Conservation (phyloP, 2,329 filamentous ascomycete species). For the Paecilomyces variotii region DNA sequence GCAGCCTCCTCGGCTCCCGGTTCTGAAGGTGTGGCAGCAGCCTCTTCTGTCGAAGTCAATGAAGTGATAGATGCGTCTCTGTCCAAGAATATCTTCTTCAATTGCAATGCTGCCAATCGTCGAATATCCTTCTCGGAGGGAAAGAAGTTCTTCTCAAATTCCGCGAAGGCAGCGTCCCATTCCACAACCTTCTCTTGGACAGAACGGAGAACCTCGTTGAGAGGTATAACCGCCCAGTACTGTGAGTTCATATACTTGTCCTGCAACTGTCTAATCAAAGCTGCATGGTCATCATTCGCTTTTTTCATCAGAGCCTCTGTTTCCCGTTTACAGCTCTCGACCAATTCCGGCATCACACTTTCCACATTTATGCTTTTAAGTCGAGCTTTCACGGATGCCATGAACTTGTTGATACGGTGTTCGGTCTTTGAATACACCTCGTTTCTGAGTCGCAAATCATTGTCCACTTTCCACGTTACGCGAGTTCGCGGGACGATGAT, state of each 20-base stretch:
- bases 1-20: conserved; percentile 19
- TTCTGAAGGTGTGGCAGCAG: conserved; percentile 40
- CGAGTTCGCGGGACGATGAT: conserved; percentile 84
- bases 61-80: conserved; percentile 72
- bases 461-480: conserved; percentile 96
- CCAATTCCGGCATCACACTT: conserved; percentile 79
- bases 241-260: conserved; percentile 87
- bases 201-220: conserved; percentile 79
- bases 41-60: conserved; percentile 60
- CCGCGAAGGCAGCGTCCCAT: conserved; percentile 84
- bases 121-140: conserved; percentile 93
- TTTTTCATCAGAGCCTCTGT: conserved; percentile 70
- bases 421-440: conserved; percentile 77
- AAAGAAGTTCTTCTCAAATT: conserved; percentile 89
- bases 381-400: conserved; percentile 73
- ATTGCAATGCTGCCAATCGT: conserved; percentile 79
- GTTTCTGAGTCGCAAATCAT: conserved; percentile 87
- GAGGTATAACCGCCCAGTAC: conserved; percentile 92
- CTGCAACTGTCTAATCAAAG: conserved; percentile 69
- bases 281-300: conserved; percentile 73
- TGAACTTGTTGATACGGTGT: conserved; percentile 76
- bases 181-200: conserved; percentile 89
- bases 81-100: conserved; percentile 92
- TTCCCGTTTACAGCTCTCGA: conserved; percentile 71
- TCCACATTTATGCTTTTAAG: conserved; percentile 86